Base-by-base conservation (phyloP, 805 yeast genomes). In the Pichia rugopelliculosa region DNA sequence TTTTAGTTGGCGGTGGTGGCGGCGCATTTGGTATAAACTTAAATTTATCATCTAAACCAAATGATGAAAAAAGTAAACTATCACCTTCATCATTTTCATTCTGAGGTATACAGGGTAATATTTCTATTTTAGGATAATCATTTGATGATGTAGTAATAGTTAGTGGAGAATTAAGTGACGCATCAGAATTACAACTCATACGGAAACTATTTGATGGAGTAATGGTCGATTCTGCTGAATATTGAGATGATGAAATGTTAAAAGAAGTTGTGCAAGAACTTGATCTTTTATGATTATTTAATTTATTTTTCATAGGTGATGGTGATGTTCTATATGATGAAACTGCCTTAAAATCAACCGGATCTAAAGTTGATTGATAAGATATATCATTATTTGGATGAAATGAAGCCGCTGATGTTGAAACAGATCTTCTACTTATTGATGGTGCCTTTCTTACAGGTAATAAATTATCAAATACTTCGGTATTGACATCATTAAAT, bases 241-340 rank as follows among this genome's bases (percentile, higher is more conserved):
- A 39, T 23, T 37, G 41, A 6, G 46, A 43, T 21, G 36, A 39
- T 10, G 36, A 24, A 7, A 38, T 30, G 22, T 41, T 36, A 5
- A 23, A 11, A 18, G 26, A n/a, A 17, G 44, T 41, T 21, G 44
- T 12, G n/a, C 38, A 41, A 27, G 45, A 41, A 24, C 40, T 46
- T 27, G 42, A n/a, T 39, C 43, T 39, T 34, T 26, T 24, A 23
- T 39, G 40, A 5, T 15, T 8, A n/a, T 10, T 23, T 13, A 25
- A 38, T 23, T n/a, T n/a, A n/a, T 6, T 13, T 23, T 46, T 21
- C 11, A 42, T 30, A 8, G 53, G 53, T 1, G 62, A 51, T 24
- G 67, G 66, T 6, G 59, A 53, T 3, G 68, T 64, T 49, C 66
- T 57, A 49, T 58, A 64, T 20, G 67, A 60, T 9, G 67, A 61